Percentiles rank a stretch among this genome's conserved stretches.
Evolutionary conservation across 495 filamentous ascomycete species (phyloP).

Genomic region (Apodospora peruviana): DNA sequence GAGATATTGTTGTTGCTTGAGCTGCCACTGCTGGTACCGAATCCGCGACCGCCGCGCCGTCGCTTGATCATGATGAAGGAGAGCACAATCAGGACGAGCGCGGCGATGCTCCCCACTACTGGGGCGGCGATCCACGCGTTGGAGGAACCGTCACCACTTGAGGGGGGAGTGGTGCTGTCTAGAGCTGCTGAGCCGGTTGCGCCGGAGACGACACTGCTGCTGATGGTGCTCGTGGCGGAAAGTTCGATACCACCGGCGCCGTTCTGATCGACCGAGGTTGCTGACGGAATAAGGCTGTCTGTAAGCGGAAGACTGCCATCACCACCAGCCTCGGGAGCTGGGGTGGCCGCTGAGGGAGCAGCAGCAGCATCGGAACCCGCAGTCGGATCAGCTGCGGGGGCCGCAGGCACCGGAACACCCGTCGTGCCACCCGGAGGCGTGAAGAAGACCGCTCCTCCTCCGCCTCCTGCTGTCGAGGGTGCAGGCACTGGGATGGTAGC

Average conservation of each 20-base stretch:
- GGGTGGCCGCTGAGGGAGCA: conserved; percentile 2
- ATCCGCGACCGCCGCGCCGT: conserved; percentile 10
- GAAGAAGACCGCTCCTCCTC: conserved; percentile 15
- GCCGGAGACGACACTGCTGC: not conserved
- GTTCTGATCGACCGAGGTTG: too few relatives aligned
- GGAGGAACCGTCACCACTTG: conserved; percentile 3
- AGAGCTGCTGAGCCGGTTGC: conserved; percentile 4
- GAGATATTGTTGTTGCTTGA: conserved; percentile 6
- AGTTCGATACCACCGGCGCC: not conserved
- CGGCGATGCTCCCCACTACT: conserved; percentile 32
- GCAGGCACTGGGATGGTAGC: conserved; percentile 7
- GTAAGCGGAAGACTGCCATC: not conserved
- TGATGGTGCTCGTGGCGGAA: not conserved
- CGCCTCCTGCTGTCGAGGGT: not conserved
- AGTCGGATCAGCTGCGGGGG: not conserved
- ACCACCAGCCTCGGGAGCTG: not conserved
- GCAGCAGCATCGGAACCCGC: not conserved
- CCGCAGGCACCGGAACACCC: not conserved
- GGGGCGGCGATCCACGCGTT: conserved; percentile 35
- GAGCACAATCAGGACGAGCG: conserved; percentile 26
- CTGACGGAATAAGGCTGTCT: not conserved
- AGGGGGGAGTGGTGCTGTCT: not conserved
- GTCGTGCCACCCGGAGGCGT: conserved; percentile 14
- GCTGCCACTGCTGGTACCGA: conserved; percentile 5
- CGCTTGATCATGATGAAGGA: conserved; percentile 31